Conservation (phyloP, 1,284 basidiomycete species). For the Macrocystidia cucumis region DNA sequence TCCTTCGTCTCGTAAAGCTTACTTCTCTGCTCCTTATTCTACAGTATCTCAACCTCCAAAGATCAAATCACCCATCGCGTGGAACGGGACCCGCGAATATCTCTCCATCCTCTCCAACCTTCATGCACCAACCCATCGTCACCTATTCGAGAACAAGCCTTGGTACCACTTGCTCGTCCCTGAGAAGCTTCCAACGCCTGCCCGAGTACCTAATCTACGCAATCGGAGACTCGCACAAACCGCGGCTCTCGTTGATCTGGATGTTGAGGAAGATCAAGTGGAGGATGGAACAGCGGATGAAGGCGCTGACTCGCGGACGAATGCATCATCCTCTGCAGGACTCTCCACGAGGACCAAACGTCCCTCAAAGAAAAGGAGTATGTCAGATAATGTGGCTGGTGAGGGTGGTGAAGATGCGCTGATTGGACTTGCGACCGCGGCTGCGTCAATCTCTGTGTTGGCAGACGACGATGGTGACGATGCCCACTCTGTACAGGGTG, state of each 20-base stretch:
- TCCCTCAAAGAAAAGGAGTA: not conserved
- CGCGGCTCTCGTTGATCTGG: conserved; percentile 17
- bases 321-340: too few relatives aligned
- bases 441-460: too few relatives aligned
- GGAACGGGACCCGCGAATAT: conserved; percentile 31
- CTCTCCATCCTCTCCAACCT: conserved; percentile 25
- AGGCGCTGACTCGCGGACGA: too few relatives aligned
- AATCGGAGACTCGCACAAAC: conserved; percentile 24
- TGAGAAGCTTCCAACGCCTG: conserved; percentile 18
- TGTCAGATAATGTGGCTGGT: too few relatives aligned
- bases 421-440: too few relatives aligned
- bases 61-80: conserved; percentile 27
- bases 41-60: conserved; percentile 27
- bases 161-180: conserved; percentile 26
- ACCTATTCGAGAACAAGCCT: conserved; percentile 18
- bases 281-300: too few relatives aligned
- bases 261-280: conserved; percentile 13
- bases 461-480: too few relatives aligned
- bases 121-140: conserved; percentile 22
- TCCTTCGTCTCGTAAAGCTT: not conserved
- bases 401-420: too few relatives aligned
- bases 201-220: conserved; percentile 22
- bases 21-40: conserved; percentile 2
- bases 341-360: not conserved
- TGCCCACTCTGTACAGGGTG: too few relatives aligned